Evolutionary conservation across 2,329 filamentous ascomycete genomes (phyloP), one percentile per base, ranked within the genome.

Genomic region (Botrytis fragariae): DNA sequence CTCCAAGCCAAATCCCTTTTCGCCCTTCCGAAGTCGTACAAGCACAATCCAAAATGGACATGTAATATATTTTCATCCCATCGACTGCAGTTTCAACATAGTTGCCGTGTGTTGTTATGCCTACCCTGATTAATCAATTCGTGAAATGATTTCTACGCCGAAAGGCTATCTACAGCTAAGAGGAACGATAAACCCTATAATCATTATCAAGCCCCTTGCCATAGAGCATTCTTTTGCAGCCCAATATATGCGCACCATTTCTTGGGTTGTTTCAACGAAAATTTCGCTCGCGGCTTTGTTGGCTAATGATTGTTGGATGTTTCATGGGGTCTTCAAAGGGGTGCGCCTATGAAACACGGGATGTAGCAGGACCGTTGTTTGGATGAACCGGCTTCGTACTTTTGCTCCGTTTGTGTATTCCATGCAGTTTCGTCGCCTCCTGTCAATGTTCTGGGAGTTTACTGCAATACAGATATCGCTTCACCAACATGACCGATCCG

Each of bases 331-430:
- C 67, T 71, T 44, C 9, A 32, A 42, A 65, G 39, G n/a, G 37
- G 37, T n/a, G n/a, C 37, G 44, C 4, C 32, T 57, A 45, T 72
- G 61, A 72, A 72, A 72, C 70, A 20, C 39, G 42, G 37, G 42
- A 22, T 72, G 70, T 67, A 35, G 61, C 70, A 72, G 61, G 48
- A 42, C 20, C 35, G 29, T 65, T 54, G 32, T 72, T 72, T 65
- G 69, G 69, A 72, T 57, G 69, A 72, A 72, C 60, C 44, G 69
- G 37, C 32, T 18, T 37, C 20, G 32, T 32, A 39, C 59, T 71
- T 71, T 45, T 67, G 45, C 18, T 45, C 25, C 25, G 37, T 18
- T 45, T 45, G n/a, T 45, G 10, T 18, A 20, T 20, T 39, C 32
- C 44, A 51, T 51, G 32, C 16, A n/a, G 14, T 37, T 12, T 67